Evolutionary conservation across 805 yeast genomes (phyloP).

Genomic region (Cyberlindnera petersonii): DNA sequence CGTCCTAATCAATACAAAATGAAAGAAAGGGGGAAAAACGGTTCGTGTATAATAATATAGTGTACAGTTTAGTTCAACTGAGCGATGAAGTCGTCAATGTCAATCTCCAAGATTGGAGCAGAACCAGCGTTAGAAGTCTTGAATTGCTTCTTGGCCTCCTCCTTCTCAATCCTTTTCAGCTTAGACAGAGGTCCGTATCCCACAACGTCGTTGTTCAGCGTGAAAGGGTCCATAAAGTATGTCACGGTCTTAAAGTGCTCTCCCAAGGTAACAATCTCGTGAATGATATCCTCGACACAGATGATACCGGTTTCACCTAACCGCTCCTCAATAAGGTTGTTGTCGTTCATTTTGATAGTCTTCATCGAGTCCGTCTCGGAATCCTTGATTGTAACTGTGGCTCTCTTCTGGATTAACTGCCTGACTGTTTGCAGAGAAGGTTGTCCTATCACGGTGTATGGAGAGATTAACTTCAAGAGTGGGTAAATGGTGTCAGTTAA

Average conservation of each 20-base stretch:
- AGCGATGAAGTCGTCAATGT: constrained; percentile 64
- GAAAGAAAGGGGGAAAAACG: no score
- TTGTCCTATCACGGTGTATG: constrained; percentile 68
- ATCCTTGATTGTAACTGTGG: constrained; percentile 43
- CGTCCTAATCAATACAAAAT: neutral
- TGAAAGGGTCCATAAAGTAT: constrained; percentile 66
- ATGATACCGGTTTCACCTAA: constrained; percentile 67
- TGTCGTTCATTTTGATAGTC: constrained; percentile 60
- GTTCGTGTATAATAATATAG: no score
- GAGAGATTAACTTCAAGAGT: constrained; percentile 62
- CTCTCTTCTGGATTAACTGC: constrained; percentile 73
- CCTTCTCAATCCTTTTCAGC: constrained; percentile 57
- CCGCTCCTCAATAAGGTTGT: constrained; percentile 68
- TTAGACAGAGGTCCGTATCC: constrained; percentile 75
- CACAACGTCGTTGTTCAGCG: constrained; percentile 60
- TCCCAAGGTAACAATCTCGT: constrained; percentile 61
- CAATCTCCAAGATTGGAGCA: constrained; percentile 65
- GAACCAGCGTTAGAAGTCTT: constrained; percentile 56
- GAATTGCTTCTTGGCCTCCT: constrained; percentile 42
- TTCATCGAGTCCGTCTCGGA: constrained; percentile 33
- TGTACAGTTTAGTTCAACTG: constrained; percentile 47
- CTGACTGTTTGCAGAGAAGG: constrained; percentile 75
- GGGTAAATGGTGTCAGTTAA: constrained; percentile 56
- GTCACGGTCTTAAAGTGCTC: constrained; percentile 58
- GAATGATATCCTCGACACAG: constrained; percentile 78